Evolutionary conservation across 805 yeast species (phyloP).

Genomic region (Metschnikowia lachancei): DNA sequence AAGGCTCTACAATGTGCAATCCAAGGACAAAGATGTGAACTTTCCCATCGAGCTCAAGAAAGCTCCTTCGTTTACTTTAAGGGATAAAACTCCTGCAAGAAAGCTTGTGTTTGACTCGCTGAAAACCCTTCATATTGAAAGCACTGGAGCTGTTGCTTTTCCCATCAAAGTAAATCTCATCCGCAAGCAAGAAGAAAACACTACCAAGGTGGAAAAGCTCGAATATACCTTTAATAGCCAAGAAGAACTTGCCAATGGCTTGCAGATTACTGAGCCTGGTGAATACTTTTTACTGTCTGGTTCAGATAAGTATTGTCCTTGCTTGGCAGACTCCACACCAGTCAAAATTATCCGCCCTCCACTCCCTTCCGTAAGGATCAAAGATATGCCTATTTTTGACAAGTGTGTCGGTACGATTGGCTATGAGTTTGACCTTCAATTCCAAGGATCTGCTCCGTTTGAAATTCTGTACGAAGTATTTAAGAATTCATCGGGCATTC

Average conservation of each 20-base stretch:
- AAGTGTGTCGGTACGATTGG: slow-evolving; percentile 93
- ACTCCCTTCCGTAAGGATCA: slow-evolving; percentile 40
- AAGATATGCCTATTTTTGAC: slow-evolving; percentile 66
- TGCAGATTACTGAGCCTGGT: slow-evolving; percentile 59
- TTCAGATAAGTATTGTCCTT: slow-evolving; percentile 62
- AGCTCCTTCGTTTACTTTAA: slow-evolving; percentile 25
- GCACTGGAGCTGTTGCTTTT: slow-evolving; percentile 2
- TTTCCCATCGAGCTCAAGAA: slow-evolving; percentile 27
- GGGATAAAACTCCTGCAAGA: slow-evolving; percentile 20
- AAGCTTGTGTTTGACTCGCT: slow-evolving; percentile 29
- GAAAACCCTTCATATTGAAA: slow-evolving; percentile 29
- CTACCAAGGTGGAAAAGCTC: slow-evolving; percentile 25
- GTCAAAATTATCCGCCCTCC: slow-evolving; percentile 15
- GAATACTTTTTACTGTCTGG: slow-evolving; percentile 55
- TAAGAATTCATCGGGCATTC: slow-evolving; percentile 35
- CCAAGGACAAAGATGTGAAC: slow-evolving; percentile 36
- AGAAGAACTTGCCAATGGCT: slow-evolving; percentile 30
- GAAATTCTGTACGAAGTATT: slow-evolving; percentile 60
- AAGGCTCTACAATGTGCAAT: slow-evolving; percentile 36
- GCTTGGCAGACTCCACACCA: slow-evolving; percentile 48
- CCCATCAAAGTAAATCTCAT: slow-evolving; percentile 39
- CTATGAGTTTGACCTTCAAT: slow-evolving; percentile 57
- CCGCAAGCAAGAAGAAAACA: slow-evolving; percentile 25
- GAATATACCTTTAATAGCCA: slow-evolving; percentile 25
- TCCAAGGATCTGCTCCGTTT: slow-evolving; percentile 83